Conservation (phyloP, 805 yeast species). For the Saccharomycopsis capsularis region DNA sequence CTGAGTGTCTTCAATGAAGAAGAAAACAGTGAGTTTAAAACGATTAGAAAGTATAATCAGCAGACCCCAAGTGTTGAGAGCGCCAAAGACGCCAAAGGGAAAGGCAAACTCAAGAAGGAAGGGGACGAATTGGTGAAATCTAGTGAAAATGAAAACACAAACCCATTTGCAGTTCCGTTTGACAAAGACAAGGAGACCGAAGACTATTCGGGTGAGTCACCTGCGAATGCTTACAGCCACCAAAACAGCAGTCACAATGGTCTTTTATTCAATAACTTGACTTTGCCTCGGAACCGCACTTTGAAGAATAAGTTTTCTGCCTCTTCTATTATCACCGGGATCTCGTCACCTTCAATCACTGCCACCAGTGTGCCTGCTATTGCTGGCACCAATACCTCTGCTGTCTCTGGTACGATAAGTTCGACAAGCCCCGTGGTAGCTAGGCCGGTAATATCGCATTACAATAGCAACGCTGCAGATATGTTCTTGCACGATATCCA, state of each 20-base stretch:
- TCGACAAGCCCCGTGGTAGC: too few species aligned
- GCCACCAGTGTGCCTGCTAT: not conserved
- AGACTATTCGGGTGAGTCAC: too few species aligned
- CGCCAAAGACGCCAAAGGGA: not conserved
- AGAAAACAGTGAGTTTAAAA: conserved; percentile 12
- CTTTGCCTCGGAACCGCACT: not conserved
- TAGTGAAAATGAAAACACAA: too few species aligned
- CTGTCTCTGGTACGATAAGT: too few species aligned
- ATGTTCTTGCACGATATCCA: not conserved
- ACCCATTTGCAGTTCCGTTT: too few species aligned
- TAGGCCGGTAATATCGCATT: not conserved
- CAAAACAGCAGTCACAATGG: too few species aligned
- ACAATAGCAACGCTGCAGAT: not conserved
- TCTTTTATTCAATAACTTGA: too few species aligned
- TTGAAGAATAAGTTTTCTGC: not conserved
- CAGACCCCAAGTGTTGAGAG: not conserved
- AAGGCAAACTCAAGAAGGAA: not conserved
- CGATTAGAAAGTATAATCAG: conserved; percentile 4
- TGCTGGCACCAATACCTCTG: not conserved
- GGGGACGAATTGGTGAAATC: not conserved
- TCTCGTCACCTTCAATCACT: not conserved
- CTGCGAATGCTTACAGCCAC: too few species aligned
- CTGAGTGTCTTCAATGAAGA: conserved; percentile 13
- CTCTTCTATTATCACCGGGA: not conserved
- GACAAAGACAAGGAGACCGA: too few species aligned